Evolutionary conservation across 148 eudicot genomes (phyloP).

Genomic region (Fagopyrum homotropicum): DNA sequence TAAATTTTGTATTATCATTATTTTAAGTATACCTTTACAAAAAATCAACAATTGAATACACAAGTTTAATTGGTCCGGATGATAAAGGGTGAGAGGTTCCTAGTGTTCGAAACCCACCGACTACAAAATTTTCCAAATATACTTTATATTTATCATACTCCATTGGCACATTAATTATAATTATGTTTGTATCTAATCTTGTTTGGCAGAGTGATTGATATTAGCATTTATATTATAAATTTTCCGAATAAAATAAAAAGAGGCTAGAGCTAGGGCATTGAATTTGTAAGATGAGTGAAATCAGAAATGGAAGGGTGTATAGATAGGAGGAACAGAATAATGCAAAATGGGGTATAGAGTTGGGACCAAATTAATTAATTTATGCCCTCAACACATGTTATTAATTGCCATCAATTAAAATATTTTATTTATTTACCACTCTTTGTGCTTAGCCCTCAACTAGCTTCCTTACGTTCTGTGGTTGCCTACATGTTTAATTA

Average conservation of each 20-base stretch:
- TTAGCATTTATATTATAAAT: no score
- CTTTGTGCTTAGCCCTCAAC: neutral
- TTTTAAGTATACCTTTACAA: no score
- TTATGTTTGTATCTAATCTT: no score
- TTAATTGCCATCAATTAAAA: neutral
- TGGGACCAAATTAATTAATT: slow-evolving; percentile 4
- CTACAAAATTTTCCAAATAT: no score
- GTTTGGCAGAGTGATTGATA: no score
- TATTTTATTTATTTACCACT: neutral
- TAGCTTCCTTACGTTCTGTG: neutral
- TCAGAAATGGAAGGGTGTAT: neutral
- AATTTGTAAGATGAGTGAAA: slow-evolving; percentile 1
- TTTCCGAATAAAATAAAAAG: neutral
- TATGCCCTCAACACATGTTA: slow-evolving; percentile 6
- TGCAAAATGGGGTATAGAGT: slow-evolving; percentile 6
- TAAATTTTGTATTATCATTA: no score
- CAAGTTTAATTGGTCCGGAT: no score
- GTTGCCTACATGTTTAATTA: neutral
- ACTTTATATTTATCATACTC: no score
- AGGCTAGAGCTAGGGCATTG: neutral
- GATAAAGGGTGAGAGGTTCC: no score
- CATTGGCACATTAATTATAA: no score
- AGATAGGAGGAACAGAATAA: neutral
- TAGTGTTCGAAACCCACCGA: no score
- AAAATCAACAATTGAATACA: no score